phyloP scores from a whole-genome alignment of 2,329 filamentous ascomycete genomes.

The Phyllachora maydis region DNA sequence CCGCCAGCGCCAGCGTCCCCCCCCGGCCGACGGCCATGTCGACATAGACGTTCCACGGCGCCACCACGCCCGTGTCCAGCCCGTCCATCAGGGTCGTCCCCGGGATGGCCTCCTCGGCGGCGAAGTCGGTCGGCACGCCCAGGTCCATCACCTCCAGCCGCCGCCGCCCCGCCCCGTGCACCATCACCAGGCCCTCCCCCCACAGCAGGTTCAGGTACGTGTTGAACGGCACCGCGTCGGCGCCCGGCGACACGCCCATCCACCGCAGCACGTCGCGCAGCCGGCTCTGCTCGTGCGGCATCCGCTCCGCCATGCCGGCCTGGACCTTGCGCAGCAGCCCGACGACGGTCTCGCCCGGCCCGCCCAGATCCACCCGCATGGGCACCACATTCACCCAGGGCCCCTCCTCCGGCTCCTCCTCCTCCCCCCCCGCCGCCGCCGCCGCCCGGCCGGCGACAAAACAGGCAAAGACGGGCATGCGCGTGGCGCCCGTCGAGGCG shows the following conservation, averaged over 20 bases:
- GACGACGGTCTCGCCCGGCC: slow-evolving; percentile 1
- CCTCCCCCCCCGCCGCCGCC: slow-evolving; percentile 2
- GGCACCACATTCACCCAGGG: slow-evolving; percentile 4
- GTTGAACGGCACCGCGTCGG: slow-evolving; percentile 3
- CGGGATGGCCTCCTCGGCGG: slow-evolving; percentile 1
- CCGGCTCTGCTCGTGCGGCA: slow-evolving; percentile 3
- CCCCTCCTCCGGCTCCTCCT: slow-evolving; percentile 2
- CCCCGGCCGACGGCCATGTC: slow-evolving; percentile 2
- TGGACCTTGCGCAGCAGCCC: slow-evolving; percentile 1
- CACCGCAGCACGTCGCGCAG: slow-evolving; percentile 3
- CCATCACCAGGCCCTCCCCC: slow-evolving; percentile 1
- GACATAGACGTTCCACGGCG: slow-evolving; percentile 3
- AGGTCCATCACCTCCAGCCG: slow-evolving; percentile 2
- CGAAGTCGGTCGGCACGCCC: slow-evolving; percentile 4
- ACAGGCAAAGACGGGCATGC: slow-evolving; percentile 2
- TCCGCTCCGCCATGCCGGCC: slow-evolving; percentile 2
- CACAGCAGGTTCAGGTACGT: slow-evolving; percentile 4
- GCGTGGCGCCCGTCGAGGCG: slow-evolving; percentile 2
- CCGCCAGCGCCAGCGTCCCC: slow-evolving; percentile 1
- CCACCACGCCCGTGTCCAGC: slow-evolving; percentile 2
- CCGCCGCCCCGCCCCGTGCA: neutral
- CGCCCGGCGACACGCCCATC: neutral
- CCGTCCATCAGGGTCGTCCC: slow-evolving; percentile 2
- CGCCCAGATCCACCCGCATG: slow-evolving; percentile 2
- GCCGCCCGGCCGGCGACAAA: slow-evolving; percentile 3